Percentiles rank a stretch among this genome's conserved stretches.
Evolutionary conservation across 345 rosid genomes (phyloP).

Genomic region (Linum tenue): DNA sequence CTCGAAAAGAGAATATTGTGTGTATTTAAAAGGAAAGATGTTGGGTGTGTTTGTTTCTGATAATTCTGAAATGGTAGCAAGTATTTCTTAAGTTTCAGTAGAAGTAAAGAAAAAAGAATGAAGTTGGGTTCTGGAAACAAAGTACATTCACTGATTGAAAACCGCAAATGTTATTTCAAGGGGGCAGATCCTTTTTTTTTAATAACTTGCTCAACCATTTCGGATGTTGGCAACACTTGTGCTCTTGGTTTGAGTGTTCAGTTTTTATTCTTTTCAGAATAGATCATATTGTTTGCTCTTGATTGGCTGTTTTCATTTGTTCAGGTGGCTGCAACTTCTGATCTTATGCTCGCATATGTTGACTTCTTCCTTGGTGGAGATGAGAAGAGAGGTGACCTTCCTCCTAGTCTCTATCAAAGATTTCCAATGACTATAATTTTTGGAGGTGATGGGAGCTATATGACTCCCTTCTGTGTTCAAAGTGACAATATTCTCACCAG

Average conservation of each 20-base stretch:
- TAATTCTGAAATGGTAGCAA: too few species aligned
- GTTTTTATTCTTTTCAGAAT: not conserved
- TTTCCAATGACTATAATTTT: slow-evolving; percentile 71
- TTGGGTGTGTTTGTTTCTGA: too few species aligned
- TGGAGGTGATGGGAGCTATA: slow-evolving; percentile 98
- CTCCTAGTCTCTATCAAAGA: slow-evolving; percentile 69
- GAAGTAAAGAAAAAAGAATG: too few species aligned
- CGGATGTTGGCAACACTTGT: too few species aligned
- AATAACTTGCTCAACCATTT: too few species aligned
- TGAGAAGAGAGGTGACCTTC: slow-evolving; percentile 87
- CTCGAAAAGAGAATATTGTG: too few species aligned
- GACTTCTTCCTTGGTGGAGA: slow-evolving; percentile 99
- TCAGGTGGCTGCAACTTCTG: slow-evolving; percentile 96
- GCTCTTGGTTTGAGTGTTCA: not conserved
- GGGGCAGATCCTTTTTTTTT: too few species aligned
- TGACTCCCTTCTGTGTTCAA: slow-evolving; percentile 92
- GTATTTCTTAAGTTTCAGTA: too few species aligned
- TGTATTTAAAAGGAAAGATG: too few species aligned
- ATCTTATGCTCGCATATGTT: slow-evolving; percentile 87
- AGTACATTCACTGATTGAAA: too few species aligned
- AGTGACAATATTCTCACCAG: slow-evolving; percentile 84
- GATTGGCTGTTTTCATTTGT: slow-evolving; percentile 3
- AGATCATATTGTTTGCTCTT: not conserved
- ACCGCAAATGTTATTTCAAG: too few species aligned
- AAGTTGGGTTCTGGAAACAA: too few species aligned